A percentile compares a stretch with the other conserved stretches of the same genome.
These are phyloP conservation scores for Cyclocybe aegerita DNA, from an alignment of 768 basidiomycete genomes.

Conservation along the genomic window DNA sequence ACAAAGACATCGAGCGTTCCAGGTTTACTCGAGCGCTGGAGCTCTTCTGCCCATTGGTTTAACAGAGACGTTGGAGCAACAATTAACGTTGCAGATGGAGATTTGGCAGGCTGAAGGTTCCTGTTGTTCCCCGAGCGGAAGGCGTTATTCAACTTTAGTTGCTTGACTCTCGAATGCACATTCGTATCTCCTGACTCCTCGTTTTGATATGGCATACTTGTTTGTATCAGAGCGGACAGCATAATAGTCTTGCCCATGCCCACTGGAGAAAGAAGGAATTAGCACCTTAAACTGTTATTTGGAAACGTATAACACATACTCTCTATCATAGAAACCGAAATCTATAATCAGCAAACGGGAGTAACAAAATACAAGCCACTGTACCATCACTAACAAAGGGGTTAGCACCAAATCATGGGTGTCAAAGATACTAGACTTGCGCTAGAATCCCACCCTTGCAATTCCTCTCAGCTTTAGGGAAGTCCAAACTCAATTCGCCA, in stretches of 20 bases:
- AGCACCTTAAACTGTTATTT: constrained; percentile 9
- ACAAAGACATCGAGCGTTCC: constrained; percentile 66
- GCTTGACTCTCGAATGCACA: constrained; percentile 42
- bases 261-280: constrained; percentile 48
- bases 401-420: constrained; percentile 1
- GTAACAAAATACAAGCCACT: no score
- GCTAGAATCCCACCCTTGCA: constrained; percentile 90
- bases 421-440: constrained; percentile 39
- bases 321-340: no score
- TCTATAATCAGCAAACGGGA: no score
- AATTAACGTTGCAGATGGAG: constrained; percentile 73
- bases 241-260: constrained; percentile 97
- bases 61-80: constrained; percentile 91
- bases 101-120: constrained; percentile 26
- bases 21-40: constrained; percentile 78
- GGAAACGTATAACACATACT: no score
- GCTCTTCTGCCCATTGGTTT: constrained; percentile 91
- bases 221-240: constrained; percentile 87
- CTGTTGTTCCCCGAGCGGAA: constrained; percentile 50
- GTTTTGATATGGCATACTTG: constrained; percentile 54
- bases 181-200: constrained; percentile 27
- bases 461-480: constrained; percentile 77
- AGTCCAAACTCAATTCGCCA: constrained; percentile 82
- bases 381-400: constrained; percentile 36
- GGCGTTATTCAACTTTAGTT: constrained; percentile 60